Percentiles rank a stretch among this genome's conserved stretches.
Evolutionary conservation across 441 rosid species (phyloP).

Genomic region (Corymbia calophylla): DNA sequence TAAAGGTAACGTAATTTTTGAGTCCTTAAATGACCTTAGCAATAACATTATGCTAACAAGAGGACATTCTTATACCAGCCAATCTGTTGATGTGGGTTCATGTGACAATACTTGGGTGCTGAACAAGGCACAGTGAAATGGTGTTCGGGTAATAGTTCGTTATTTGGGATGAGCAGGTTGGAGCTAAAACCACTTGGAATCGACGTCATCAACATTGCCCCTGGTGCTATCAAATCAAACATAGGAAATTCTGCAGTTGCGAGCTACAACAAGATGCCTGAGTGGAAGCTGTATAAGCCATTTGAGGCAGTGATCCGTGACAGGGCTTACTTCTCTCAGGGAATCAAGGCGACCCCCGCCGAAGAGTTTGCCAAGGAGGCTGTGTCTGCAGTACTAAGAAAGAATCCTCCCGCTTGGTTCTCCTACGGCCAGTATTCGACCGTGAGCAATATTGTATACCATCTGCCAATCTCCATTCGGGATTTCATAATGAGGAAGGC

Average conservation of each 20-base stretch:
- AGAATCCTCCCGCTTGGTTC: slow-evolving; percentile 74
- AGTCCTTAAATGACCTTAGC: background rate
- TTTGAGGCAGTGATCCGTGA: slow-evolving; percentile 49
- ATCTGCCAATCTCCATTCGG: slow-evolving; percentile 47
- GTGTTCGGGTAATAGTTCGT: background rate
- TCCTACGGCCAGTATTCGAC: slow-evolving; percentile 53
- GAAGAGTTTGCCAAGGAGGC: slow-evolving; percentile 68
- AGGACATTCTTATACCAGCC: background rate
- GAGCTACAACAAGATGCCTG: slow-evolving; percentile 52
- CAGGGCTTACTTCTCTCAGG: slow-evolving; percentile 57
- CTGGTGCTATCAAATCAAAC: slow-evolving; percentile 75
- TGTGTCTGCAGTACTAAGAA: slow-evolving; percentile 47
- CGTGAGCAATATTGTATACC: slow-evolving; percentile 33
- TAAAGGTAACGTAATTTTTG: background rate
- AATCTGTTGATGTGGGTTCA: background rate
- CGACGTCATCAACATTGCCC: slow-evolving; percentile 63
- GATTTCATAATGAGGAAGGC: slow-evolving; percentile 36
- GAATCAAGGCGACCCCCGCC: slow-evolving; percentile 44
- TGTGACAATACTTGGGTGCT: background rate
- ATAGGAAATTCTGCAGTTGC: slow-evolving; percentile 57
- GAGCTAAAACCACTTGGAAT: slow-evolving; percentile 80
- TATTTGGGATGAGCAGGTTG: slow-evolving; percentile 33
- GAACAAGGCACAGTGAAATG: background rate
- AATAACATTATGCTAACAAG: background rate
- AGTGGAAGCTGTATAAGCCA: slow-evolving; percentile 69